Evolutionary conservation across 495 filamentous ascomycete genomes (phyloP), one percentile per base, ranked within the genome.

Genomic region (Daldinia concentrica): DNA sequence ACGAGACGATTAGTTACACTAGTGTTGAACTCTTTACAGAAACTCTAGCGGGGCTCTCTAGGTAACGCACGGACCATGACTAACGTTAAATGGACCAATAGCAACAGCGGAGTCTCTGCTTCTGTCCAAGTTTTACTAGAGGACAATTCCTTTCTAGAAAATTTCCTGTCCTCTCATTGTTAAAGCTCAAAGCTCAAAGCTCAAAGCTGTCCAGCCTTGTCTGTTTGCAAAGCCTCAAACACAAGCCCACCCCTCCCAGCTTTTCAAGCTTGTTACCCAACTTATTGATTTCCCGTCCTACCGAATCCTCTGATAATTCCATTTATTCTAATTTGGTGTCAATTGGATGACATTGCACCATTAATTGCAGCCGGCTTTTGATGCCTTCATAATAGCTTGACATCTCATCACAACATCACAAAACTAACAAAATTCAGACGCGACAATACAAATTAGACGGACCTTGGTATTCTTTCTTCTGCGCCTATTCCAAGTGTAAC

Each of bases 111-210:
- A 36, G 11, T 37, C 22, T 5, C 22, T 24, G 19, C n/a, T 8
- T n/a, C 24, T 27, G 4, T 34, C 41, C 6, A 36, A 48, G 43
- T 48, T 61, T 61, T 55, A 48, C 19, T 61, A 65, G 34, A 54
- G 60, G 62, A 58, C 68, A 71, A 71, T 71, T 66, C 62, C 68
- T 61, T 62, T 62, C 27, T 60, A 36, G 54, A 64, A 69, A 70
- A 62, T 41, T 71, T 62, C 58, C 27, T 43, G 27, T 12, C 26
- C 24, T 54, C 22, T 30, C 60, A 26, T 54, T 50, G 34, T 36
- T 36, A 36, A 36, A 34, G 8, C 9, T 34, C 7, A 32, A 32
- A 24, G 27, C 27, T 29, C 27, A 29, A 29, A 30, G 29, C 29
- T 59, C 41, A 30, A 27, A 62, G 34, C 56, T 32, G 27, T 48